Base-by-base conservation (phyloP, 2,329 filamentous ascomycete genomes). In the Mariannaea sp. region DNA sequence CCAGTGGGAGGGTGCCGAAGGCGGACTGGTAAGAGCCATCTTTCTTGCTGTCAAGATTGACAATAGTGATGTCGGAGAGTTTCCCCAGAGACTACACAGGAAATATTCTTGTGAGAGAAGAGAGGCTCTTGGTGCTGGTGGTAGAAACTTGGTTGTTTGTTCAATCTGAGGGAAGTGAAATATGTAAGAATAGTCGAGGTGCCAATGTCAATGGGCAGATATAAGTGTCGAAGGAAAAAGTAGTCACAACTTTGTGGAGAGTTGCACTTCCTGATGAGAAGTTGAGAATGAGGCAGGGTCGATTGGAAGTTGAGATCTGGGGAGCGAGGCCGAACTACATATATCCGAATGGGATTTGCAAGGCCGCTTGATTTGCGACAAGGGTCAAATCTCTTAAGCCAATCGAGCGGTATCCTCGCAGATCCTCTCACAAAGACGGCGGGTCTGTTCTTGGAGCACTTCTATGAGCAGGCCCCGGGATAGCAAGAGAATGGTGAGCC, bases 1-100 rank as follows among this genome's bases (percentile, higher is more conserved):
- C 83, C 83, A 86, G 71, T 70, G 73, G 47, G 76, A 71, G 59
- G 73, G 65, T 40, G 71, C 71, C 55, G 76, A 69, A 49, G 75
- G 67, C 64, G 78, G 75, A 65, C 75, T 71, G 51, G 76, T 73
- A 63, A 81, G 73, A 61, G 78, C 77, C 79, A 84, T 49, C 65
- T 62, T 60, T 61, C 62, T 41, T 17, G 47, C 8, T 41, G 58
- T 62, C 62, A 66, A 67, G 63, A 67, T 60, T 46, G 56, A 61
- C 51, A 13, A 39, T n/a, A 43, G 38, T 14, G 30, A 41, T 47
- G 12, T 30, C 24, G 17, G 54, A 43, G 32, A 29, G 48, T 40
- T 16, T 52, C 33, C 17, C 47, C 26, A 17, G 7, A 33, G 36
- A 49, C 33, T 36, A 50, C 48, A 55, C 32, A 35, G 26, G 46